Conservation (phyloP, 1,284 basidiomycete species). For the Rhodotorula sp. region DNA sequence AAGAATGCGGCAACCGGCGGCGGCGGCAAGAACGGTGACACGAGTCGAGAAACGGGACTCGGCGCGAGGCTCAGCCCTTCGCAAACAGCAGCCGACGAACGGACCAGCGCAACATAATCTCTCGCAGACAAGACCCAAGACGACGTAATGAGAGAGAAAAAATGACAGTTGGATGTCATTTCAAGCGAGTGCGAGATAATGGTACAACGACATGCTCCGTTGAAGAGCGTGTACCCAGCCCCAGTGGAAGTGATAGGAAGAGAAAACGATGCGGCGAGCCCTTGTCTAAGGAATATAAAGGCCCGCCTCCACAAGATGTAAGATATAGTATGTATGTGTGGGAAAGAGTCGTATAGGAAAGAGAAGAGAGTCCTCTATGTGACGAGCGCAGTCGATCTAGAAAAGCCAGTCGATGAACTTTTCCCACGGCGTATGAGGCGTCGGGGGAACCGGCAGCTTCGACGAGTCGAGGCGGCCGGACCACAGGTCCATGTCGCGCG, state of each 20-base stretch:
- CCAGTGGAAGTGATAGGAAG: not conserved
- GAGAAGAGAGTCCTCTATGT: not conserved
- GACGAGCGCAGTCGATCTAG: conserved; percentile 8
- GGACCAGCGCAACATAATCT: not conserved
- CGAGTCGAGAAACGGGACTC: not conserved
- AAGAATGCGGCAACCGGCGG: not conserved
- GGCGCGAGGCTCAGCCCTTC: not conserved
- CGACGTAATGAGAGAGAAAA: not conserved
- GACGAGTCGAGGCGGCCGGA: conserved; percentile 26
- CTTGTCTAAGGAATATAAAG: no score
- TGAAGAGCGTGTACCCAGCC: conserved; percentile 4
- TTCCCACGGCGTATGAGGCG: conserved; percentile 19
- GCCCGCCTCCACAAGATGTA: not conserved
- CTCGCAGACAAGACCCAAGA: not conserved
- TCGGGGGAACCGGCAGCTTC: conserved; percentile 8
- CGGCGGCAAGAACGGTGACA: not conserved
- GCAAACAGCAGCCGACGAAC: not conserved
- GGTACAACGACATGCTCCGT: conserved; percentile 6
- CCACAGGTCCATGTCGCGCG: conserved; percentile 29
- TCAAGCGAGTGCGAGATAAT: not conserved
- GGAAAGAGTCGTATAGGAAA: not conserved
- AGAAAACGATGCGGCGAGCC: not conserved
- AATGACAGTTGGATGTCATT: conserved; percentile 3
- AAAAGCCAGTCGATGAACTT: conserved; percentile 30
- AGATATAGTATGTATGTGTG: not conserved